A percentile compares a stretch with the other conserved stretches of the same genome.
These are phyloP conservation scores for Cyclotella cryptica DNA, from an alignment of 108 stramenopile species.

Conservation along the genomic window DNA sequence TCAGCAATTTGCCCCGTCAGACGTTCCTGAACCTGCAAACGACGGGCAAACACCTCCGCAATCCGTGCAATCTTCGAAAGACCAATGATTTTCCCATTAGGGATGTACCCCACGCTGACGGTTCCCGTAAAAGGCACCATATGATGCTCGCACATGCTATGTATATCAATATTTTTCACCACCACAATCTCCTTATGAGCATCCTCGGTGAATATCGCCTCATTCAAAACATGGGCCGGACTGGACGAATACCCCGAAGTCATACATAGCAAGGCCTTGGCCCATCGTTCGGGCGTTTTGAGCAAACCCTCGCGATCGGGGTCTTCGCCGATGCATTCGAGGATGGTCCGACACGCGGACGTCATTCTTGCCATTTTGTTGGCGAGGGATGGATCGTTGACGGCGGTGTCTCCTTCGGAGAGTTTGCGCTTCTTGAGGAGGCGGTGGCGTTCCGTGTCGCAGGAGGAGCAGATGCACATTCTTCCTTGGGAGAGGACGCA, in stretches of 20 bases:
- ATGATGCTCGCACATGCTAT: conserved; percentile 98
- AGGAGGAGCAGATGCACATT: conserved; percentile 18
- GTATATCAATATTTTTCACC: conserved; percentile 96
- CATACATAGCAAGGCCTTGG: conserved; percentile 94
- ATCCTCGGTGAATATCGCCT: conserved; percentile 93
- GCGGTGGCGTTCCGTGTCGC: conserved; percentile 6
- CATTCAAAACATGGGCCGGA: conserved; percentile 83
- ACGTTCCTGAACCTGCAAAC: conserved; percentile 99
- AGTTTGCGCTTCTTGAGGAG: conserved; percentile 1
- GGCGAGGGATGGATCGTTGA: conserved; percentile 2
- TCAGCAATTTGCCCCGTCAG: conserved; percentile 96
- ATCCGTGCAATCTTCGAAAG: conserved; percentile 95
- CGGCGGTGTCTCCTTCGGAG: conserved; percentile 1
- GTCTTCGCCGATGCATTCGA: conserved; percentile 98
- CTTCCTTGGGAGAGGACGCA: conserved; percentile 21
- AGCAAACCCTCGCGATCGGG: conserved; percentile 91
- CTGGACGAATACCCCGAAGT: conserved; percentile 89
- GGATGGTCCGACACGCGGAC: conserved; percentile 86
- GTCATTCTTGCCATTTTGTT: conserved; percentile 78
- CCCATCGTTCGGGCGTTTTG: conserved; percentile 95
- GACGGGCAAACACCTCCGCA: conserved; percentile 91
- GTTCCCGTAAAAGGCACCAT: conserved; percentile 98
- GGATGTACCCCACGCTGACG: conserved; percentile 98
- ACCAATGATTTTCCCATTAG: conserved; percentile 92
- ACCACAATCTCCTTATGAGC: conserved; percentile 96